Evolutionary conservation across 495 filamentous ascomycete genomes (phyloP).

Genomic region (Pyrenula massariospora): DNA sequence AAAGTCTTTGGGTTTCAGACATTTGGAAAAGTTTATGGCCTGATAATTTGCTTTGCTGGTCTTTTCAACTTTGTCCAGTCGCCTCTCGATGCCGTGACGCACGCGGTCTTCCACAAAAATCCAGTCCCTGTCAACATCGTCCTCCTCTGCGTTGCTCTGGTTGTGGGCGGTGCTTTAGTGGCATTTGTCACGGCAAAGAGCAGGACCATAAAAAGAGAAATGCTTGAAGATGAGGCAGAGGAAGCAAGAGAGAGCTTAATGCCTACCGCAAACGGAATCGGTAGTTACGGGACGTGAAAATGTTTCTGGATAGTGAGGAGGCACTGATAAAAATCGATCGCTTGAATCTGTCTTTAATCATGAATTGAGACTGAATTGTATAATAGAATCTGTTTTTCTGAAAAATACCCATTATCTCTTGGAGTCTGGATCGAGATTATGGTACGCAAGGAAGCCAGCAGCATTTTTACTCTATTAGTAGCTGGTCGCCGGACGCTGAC

Average conservation of each 20-base stretch:
- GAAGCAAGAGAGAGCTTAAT: slow-evolving; percentile 17
- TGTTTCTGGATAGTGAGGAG: too few relatives aligned
- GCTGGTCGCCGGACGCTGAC: too few relatives aligned
- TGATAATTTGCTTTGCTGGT: slow-evolving; percentile 81
- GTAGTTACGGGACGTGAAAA: not conserved
- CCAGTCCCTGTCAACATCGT: slow-evolving; percentile 70
- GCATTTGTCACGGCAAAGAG: slow-evolving; percentile 40
- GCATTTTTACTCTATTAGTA: too few relatives aligned
- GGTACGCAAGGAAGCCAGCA: too few relatives aligned
- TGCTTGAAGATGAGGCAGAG: slow-evolving; percentile 24
- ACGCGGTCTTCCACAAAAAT: slow-evolving; percentile 56
- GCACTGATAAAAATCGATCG: too few relatives aligned
- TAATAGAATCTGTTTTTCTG: too few relatives aligned
- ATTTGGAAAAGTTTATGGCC: slow-evolving; percentile 92
- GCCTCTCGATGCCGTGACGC: slow-evolving; percentile 69
- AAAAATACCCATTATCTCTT: too few relatives aligned
- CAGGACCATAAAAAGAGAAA: slow-evolving; percentile 16
- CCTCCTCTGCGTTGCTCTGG: slow-evolving; percentile 45
- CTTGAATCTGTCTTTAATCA: too few relatives aligned
- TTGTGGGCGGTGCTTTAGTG: slow-evolving; percentile 49
- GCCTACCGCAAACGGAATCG: slow-evolving; percentile 10
- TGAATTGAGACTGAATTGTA: too few relatives aligned
- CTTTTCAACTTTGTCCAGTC: slow-evolving; percentile 80
- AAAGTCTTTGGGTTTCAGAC: slow-evolving; percentile 96
- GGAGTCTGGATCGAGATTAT: too few relatives aligned